These are phyloP conservation scores for Botrytis galanthina DNA, from an alignment of 2,329 filamentous ascomycete genomes.

Conservation along the genomic window DNA sequence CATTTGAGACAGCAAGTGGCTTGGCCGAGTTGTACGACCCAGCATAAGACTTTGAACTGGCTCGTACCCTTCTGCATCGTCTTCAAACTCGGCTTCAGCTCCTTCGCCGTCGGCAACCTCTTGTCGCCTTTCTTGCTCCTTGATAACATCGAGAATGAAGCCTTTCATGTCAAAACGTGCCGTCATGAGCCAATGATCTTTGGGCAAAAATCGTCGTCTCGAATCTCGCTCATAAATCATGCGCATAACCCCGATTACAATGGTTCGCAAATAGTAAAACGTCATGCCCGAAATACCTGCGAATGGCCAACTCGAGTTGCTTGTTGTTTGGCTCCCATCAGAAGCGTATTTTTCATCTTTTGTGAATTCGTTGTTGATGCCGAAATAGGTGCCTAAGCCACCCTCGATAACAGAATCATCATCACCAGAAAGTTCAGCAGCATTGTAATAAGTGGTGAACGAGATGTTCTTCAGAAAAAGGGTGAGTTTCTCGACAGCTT, in stretches of 20 bases:
- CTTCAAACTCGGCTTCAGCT: constrained; percentile 39
- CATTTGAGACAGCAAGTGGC: constrained; percentile 46
- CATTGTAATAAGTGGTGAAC: constrained; percentile 84
- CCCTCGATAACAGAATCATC: constrained; percentile 40
- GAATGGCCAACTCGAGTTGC: constrained; percentile 43
- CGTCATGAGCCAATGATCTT: constrained; percentile 93
- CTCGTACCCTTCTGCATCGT: constrained; percentile 43
- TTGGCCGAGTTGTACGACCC: constrained; percentile 58
- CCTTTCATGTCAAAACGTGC: constrained; percentile 80
- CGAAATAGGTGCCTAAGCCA: constrained; percentile 48
- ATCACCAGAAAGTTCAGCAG: constrained; percentile 58
- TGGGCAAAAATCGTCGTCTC: constrained; percentile 75
- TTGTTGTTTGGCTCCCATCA: neutral
- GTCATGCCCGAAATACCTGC: constrained; percentile 69
- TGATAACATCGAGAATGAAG: constrained; percentile 82
- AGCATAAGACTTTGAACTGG: constrained; percentile 42
- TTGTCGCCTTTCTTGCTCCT: constrained; percentile 78
- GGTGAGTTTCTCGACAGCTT: constrained; percentile 71
- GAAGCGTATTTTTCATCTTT: constrained; percentile 25
- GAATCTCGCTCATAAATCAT: constrained; percentile 95
- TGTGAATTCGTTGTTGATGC: constrained; percentile 30
- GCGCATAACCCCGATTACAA: constrained; percentile 75
- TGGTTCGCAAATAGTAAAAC: constrained; percentile 72
- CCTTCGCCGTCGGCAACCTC: constrained; percentile 61
- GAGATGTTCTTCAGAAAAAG: constrained; percentile 86